Evolutionary conservation across 2,329 filamentous ascomycete genomes (phyloP), one percentile per base, ranked within the genome.

Genomic region (Aspergillus sp.): DNA sequence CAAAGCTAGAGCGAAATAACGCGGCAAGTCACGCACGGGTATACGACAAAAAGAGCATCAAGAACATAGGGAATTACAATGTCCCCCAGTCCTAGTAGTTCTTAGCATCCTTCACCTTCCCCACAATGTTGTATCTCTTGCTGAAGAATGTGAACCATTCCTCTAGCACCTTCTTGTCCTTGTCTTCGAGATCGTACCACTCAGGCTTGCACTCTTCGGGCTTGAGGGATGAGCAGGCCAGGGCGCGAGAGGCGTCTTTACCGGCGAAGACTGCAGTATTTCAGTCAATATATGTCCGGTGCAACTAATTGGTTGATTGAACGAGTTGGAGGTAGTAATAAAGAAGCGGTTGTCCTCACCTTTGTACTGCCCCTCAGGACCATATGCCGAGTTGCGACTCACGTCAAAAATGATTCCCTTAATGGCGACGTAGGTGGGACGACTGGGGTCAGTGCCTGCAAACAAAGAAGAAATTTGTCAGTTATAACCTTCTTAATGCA

Each of bases 121-220:
- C 78, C 41, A 80, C 77, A 53, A 98, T 84, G 68, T 96, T 98
- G 79, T 99, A 99, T 57, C 95, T 84, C 81, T 98, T 99, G 65
- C 89, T 91, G 77, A 99, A 99, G 78, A 96, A 99, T 2, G 90
- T 96, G 62, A 89, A 86, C 95, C 95, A 99, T 74, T 99, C 95
- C 54, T 93, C 84, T 60, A 99, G 79, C 3, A 90, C 88, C 25
- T 85, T 86, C 79, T 95, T 91, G 74, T 97, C 88, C 76, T 95
- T 92, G 21, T 96, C 92, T 14, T 82, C 81, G 52, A 99, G 80
- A 68, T 92, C 90, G 57, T 88, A 81, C 90, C 91, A 98, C 51
- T 97, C 89, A 2, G 95, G 80, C 33, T 80, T 80, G 63, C 91
- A 93, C 65, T 98, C 93, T 68, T 95, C 91, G 5, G 83, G 76